Conservation (phyloP, 176 grass and related monocot species). For the Ensete ventricosum region DNA sequence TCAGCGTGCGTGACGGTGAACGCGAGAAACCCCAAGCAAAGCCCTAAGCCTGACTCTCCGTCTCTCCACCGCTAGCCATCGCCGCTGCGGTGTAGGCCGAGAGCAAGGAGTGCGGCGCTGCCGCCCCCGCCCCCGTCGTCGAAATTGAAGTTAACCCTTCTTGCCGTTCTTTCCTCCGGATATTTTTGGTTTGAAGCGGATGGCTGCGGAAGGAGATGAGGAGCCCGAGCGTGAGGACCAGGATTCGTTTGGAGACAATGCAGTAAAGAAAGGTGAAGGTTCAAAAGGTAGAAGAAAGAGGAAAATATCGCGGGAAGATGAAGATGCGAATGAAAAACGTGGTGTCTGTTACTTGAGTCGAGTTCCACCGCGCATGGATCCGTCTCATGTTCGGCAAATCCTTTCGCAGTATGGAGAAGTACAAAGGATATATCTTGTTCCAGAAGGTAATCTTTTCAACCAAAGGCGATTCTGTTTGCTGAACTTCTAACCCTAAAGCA, state of each 20-base stretch:
- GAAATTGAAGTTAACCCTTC: too few species aligned
- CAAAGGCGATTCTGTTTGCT: too few species aligned
- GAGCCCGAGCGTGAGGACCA: background rate
- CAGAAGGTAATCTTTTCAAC: slow-evolving; percentile 45
- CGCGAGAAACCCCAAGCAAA: too few species aligned
- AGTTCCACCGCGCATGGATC: slow-evolving; percentile 84
- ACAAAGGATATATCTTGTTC: slow-evolving; percentile 73
- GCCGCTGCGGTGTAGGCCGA: too few species aligned
- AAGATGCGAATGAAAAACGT: slow-evolving; percentile 32
- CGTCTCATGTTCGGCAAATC: slow-evolving; percentile 74
- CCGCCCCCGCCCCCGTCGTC: too few species aligned
- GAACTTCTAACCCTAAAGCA: too few species aligned
- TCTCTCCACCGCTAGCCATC: too few species aligned
- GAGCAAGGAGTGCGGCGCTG: too few species aligned
- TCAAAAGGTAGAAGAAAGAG: slow-evolving; percentile 6
- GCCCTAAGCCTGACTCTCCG: too few species aligned
- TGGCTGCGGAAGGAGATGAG: background rate
- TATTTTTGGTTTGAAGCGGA: background rate
- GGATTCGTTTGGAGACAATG: background rate
- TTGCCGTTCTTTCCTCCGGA: background rate
- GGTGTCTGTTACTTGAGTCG: slow-evolving; percentile 91
- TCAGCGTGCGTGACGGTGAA: too few species aligned
- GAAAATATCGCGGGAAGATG: slow-evolving; percentile 24
- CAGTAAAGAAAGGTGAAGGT: background rate
- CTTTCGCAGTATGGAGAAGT: slow-evolving; percentile 80